Evolutionary conservation across 78 protist species (phyloP).

Genomic region (Dictyostelium discoideum): dicty_2.7 NC_007091.3:2454501-2455000

Average conservation of each 20-base stretch:
- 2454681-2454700: no score
- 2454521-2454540: not conserved
- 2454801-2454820: slow-evolving; percentile 8
- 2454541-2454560: not conserved
- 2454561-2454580: slow-evolving; percentile 26
- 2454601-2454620: no score
- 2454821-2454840: slow-evolving; percentile 43
- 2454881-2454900: not conserved
- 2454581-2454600: not conserved
- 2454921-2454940: not conserved
- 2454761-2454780: not conserved
- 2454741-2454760: not conserved
- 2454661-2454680: no score
- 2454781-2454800: not conserved
- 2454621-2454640: no score
- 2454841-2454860: not conserved
- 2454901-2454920: not conserved
- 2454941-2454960: not conserved
- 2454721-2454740: no score
- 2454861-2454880: not conserved
- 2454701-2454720: no score
- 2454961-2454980: not conserved
- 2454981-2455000: not conserved
- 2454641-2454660: no score
- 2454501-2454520: not conserved